These are phyloP conservation scores for Sporormia fimetaria DNA, from an alignment of 495 filamentous ascomycete genomes.

Conservation along the genomic window DNA sequence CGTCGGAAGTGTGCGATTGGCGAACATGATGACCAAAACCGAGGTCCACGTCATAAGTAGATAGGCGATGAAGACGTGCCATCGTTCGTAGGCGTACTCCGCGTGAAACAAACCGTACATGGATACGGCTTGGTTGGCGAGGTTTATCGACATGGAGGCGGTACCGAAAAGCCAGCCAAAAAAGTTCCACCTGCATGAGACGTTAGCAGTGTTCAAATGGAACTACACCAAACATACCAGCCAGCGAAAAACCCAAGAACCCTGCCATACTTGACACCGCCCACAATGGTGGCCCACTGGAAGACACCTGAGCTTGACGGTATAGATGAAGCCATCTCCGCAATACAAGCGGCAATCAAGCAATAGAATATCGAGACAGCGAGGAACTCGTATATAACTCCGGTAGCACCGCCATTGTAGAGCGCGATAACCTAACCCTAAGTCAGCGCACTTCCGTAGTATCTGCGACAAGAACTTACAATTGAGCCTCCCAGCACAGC, in stretches of 20 bases:
- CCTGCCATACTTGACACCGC: constrained; percentile 55
- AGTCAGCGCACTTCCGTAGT: neutral
- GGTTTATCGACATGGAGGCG: constrained; percentile 56
- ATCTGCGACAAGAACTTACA: constrained; percentile 19
- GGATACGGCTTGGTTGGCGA: constrained; percentile 53
- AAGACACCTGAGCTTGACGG: constrained; percentile 76
- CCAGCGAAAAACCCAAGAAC: constrained; percentile 66
- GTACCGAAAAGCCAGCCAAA: constrained; percentile 64
- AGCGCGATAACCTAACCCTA: constrained; percentile 23
- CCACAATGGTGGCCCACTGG: constrained; percentile 72
- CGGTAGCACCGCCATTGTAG: constrained; percentile 46
- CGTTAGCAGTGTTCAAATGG: neutral
- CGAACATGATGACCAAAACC: constrained; percentile 54
- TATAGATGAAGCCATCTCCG: constrained; percentile 66
- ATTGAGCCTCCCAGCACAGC: constrained; percentile 47
- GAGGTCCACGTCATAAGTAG: constrained; percentile 56
- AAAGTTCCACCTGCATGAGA: constrained; percentile 43
- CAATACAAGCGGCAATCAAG: constrained; percentile 43
- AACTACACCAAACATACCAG: constrained; percentile 19
- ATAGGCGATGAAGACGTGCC: constrained; percentile 68
- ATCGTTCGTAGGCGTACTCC: constrained; percentile 47
- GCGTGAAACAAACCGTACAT: constrained; percentile 66
- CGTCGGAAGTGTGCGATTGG: constrained; percentile 54
- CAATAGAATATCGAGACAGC: constrained; percentile 44
- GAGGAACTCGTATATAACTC: constrained; percentile 50